Conservation (phyloP, 768 basidiomycete species). For the Tephrocybe sp. region DNA sequence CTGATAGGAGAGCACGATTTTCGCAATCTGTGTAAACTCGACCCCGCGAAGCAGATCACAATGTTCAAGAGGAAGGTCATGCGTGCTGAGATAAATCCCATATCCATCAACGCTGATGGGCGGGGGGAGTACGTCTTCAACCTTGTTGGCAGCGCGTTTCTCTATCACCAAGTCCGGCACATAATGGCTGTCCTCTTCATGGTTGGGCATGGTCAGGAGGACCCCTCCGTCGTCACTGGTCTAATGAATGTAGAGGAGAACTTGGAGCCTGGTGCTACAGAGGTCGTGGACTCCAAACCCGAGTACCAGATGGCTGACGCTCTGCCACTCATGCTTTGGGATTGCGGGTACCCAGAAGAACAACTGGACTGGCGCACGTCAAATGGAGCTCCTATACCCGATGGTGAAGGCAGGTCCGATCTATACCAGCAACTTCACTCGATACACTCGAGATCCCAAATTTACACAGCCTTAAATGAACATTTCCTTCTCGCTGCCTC, state of each 20-base stretch:
- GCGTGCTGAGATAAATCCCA: conserved; percentile 59
- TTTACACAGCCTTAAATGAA: conserved; percentile 61
- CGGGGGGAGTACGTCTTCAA: conserved; percentile 69
- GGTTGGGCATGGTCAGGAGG: conserved; percentile 79
- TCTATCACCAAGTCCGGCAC: conserved; percentile 95
- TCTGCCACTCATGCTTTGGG: conserved; percentile 90
- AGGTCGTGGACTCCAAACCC: conserved; percentile 72
- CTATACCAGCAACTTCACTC: conserved; percentile 55
- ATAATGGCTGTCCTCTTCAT: conserved; percentile 93
- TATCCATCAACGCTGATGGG: conserved; percentile 29
- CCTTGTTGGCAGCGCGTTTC: conserved; percentile 83
- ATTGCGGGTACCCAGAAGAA: conserved; percentile 70
- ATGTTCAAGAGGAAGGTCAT: conserved; percentile 71
- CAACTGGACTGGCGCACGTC: conserved; percentile 72
- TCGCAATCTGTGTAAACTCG: conserved; percentile 92
- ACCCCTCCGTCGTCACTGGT: conserved; percentile 64
- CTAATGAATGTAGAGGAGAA: conserved; percentile 70
- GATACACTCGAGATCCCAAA: conserved; percentile 58
- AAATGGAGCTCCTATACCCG: conserved; percentile 13
- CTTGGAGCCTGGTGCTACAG: conserved; percentile 37
- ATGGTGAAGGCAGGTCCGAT: conserved; percentile 30
- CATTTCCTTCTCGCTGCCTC: conserved; percentile 65
- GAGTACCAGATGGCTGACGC: conserved; percentile 94
- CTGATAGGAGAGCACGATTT: conserved; percentile 94
- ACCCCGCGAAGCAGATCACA: conserved; percentile 88